Conservation (phyloP, 2,329 filamentous ascomycete species). For the Colletotrichum simmondsii region DNA sequence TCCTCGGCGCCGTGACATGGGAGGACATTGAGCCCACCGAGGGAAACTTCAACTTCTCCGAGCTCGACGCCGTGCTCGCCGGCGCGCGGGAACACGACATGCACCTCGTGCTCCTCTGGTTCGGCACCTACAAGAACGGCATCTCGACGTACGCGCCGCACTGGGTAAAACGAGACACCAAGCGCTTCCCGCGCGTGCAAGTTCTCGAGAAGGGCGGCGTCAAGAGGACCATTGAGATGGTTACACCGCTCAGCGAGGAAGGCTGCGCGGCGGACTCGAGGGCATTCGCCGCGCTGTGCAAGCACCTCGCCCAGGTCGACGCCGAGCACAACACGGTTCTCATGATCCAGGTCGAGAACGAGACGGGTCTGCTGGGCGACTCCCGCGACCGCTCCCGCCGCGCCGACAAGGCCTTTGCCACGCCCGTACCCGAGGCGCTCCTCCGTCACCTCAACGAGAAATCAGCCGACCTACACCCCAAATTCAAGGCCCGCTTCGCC, state of each 20-base stretch:
- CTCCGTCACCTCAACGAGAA: conserved; percentile 38
- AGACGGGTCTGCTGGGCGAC: conserved; percentile 62
- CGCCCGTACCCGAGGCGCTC: conserved; percentile 43
- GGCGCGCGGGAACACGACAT: conserved; percentile 45
- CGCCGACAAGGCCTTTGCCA: conserved; percentile 53
- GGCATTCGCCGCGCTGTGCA: conserved; percentile 46
- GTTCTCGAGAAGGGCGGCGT: conserved; percentile 45
- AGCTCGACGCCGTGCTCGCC: conserved; percentile 46
- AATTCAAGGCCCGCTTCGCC: conserved; percentile 43
- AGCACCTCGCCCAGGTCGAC: conserved; percentile 53
- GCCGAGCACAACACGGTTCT: conserved; percentile 58
- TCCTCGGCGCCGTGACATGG: conserved; percentile 50
- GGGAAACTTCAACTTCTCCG: conserved; percentile 46
- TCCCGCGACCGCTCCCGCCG: conserved; percentile 56
- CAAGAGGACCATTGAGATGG: conserved; percentile 46
- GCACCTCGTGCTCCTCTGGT: conserved; percentile 51
- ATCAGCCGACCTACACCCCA: conserved; percentile 39
- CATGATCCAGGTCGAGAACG: conserved; percentile 70
- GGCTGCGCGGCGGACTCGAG: conserved; percentile 43
- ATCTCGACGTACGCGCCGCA: conserved; percentile 47
- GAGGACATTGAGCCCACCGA: conserved; percentile 50
- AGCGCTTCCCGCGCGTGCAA: conserved; percentile 47
- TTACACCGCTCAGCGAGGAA: conserved; percentile 43
- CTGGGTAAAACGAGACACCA: conserved; percentile 49
- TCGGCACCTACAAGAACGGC: conserved; percentile 52